Conservation (phyloP, 345 rosid genomes). For the Hevea brasiliensis region DNA sequence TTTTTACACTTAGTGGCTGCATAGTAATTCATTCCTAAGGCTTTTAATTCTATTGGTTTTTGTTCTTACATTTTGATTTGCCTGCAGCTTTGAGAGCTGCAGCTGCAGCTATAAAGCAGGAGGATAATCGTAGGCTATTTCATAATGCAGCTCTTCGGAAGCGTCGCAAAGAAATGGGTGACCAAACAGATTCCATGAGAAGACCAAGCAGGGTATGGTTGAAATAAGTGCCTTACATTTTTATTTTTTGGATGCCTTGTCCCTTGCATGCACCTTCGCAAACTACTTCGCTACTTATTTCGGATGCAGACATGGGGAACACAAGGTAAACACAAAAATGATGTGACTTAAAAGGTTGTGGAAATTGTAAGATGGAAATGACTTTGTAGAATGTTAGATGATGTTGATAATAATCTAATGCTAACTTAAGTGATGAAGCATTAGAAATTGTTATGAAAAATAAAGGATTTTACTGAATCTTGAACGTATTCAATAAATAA, state of each 20-base stretch:
- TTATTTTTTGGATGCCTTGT: constrained; percentile 3
- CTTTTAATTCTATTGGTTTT: not conserved
- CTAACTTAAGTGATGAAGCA: not conserved
- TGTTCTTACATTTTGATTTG: constrained; percentile 16
- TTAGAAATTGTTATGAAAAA: not conserved
- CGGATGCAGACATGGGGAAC: not conserved
- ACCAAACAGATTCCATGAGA: constrained; percentile 67
- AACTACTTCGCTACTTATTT: not conserved
- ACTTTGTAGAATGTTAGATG: not conserved
- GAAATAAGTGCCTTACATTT: constrained; percentile 10
- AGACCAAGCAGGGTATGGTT: constrained; percentile 50
- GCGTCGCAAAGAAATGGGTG: constrained; percentile 90
- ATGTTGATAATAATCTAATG: not conserved
- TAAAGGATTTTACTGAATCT: too few relatives aligned
- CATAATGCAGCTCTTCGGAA: constrained; percentile 89
- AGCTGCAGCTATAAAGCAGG: constrained; percentile 81
- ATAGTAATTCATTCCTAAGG: not conserved
- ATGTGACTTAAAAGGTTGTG: not conserved
- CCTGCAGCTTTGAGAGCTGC: constrained; percentile 92
- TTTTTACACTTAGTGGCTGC: constrained; percentile 12
- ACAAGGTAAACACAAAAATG: not conserved
- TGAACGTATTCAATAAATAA: too few relatives aligned
- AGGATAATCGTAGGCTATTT: constrained; percentile 86
- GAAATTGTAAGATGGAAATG: too few relatives aligned
- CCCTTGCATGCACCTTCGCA: too few relatives aligned